phyloP scores from a whole-genome alignment of 768 basidiomycete species.

The Sutorius australiensis region DNA sequence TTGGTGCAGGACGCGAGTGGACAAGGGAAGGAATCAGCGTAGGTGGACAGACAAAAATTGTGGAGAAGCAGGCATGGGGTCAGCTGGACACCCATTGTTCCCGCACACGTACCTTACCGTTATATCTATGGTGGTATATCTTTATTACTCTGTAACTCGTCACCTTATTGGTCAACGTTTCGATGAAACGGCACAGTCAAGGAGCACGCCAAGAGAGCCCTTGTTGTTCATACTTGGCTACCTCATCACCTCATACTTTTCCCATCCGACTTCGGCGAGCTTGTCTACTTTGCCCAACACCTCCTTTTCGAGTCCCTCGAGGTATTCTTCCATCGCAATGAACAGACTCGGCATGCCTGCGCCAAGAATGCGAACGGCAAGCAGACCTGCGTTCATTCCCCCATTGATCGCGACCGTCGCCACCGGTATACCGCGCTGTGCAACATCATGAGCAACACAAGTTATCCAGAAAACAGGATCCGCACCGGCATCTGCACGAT shows the following conservation, averaged over 20 bases:
- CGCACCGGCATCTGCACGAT: slow-evolving; percentile 99
- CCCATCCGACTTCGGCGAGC: slow-evolving; percentile 82
- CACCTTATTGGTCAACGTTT: too few species aligned
- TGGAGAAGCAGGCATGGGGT: too few species aligned
- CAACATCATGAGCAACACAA: background rate
- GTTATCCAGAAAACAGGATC: slow-evolving; percentile 7
- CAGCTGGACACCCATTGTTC: too few species aligned
- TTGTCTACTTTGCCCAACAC: slow-evolving; percentile 77
- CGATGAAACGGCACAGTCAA: too few species aligned
- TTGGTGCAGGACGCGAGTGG: slow-evolving; percentile 21
- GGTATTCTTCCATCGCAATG: slow-evolving; percentile 68
- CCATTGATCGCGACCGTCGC: slow-evolving; percentile 98
- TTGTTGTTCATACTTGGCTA: background rate
- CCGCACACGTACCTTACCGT: background rate
- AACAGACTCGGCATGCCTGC: slow-evolving; percentile 66
- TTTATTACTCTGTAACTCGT: too few species aligned
- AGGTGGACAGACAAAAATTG: too few species aligned
- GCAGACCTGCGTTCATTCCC: slow-evolving; percentile 85
- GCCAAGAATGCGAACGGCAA: slow-evolving; percentile 88
- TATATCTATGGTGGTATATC: background rate
- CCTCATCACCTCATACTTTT: slow-evolving; percentile 57
- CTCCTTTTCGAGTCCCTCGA: slow-evolving; percentile 64
- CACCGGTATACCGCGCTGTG: slow-evolving; percentile 89
- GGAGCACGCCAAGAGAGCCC: background rate
- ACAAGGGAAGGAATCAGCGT: background rate